Evolutionary conservation across 202 grass and related monocot genomes (phyloP).

Genomic region (Dendrocalamus latiflorus): DNA sequence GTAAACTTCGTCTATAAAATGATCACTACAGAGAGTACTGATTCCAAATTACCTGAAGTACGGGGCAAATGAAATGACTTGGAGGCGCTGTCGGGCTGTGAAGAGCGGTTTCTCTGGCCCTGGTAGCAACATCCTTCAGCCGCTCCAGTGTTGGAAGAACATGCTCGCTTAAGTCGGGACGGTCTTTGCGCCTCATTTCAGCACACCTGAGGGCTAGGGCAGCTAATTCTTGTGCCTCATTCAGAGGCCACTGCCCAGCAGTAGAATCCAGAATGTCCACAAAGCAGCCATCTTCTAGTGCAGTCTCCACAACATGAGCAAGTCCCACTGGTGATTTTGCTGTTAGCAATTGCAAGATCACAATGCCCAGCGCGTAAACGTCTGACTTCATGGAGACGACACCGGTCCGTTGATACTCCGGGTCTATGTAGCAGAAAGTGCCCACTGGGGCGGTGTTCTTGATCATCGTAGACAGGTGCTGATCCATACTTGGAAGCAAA

Average conservation of each 20-base stretch:
- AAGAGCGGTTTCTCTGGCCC: conserved; percentile 20
- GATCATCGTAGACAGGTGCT: conserved; percentile 37
- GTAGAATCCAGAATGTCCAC: conserved; percentile 55
- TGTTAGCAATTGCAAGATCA: conserved; percentile 76
- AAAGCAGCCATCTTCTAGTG: conserved; percentile 54
- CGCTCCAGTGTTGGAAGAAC: conserved; percentile 62
- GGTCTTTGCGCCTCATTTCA: conserved; percentile 71
- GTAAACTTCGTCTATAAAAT: background rate
- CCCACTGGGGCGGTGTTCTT: conserved; percentile 81
- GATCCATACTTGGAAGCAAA: conserved; percentile 44
- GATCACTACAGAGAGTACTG: background rate
- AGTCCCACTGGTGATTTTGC: conserved; percentile 69
- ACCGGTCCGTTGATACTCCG: conserved; percentile 85
- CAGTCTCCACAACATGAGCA: conserved; percentile 52
- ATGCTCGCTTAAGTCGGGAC: conserved; percentile 52
- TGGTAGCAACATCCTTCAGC: conserved; percentile 48
- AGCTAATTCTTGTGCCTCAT: conserved; percentile 55
- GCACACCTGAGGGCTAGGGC: conserved; percentile 61
- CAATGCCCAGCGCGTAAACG: conserved; percentile 72
- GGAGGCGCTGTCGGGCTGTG: conserved; percentile 25
- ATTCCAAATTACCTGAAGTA: conserved; percentile 58
- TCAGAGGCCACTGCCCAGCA: conserved; percentile 66
- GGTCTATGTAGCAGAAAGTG: conserved; percentile 97
- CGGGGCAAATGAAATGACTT: conserved; percentile 86
- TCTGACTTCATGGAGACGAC: conserved; percentile 74